A percentile compares a stretch with the other conserved stretches of the same genome.
These are phyloP conservation scores for Kalmanozyma brasiliensis DNA, from an alignment of 1,284 basidiomycete genomes.

Conservation along the genomic window DNA sequence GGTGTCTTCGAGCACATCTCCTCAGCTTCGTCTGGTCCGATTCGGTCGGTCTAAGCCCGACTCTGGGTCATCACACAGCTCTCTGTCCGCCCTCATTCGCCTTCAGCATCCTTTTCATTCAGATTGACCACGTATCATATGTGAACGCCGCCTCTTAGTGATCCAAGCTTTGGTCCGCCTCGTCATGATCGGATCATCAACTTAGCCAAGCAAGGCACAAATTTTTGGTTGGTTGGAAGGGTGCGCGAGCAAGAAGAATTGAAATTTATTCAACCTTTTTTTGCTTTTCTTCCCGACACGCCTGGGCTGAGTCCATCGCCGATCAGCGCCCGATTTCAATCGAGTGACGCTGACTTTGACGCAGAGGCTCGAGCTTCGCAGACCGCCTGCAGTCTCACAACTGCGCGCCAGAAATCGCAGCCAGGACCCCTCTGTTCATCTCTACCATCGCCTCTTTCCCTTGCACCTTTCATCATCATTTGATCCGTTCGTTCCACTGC, in stretches of 20 bases:
- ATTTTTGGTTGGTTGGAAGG: constrained; percentile 18
- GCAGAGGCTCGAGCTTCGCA: constrained; percentile 8
- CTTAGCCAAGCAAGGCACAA: constrained; percentile 16
- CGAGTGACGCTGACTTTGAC: too few relatives aligned
- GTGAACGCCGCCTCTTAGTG: too few relatives aligned
- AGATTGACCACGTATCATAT: too few relatives aligned
- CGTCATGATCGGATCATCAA: background rate
- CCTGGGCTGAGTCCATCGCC: constrained; percentile 7
- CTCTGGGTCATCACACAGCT: too few relatives aligned
- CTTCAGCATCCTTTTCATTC: too few relatives aligned
- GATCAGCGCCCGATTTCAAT: background rate
- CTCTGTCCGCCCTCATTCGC: too few relatives aligned
- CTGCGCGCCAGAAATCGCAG: constrained; percentile 20
- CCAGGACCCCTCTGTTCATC: background rate
- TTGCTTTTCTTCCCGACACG: background rate
- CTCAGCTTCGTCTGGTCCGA: too few relatives aligned
- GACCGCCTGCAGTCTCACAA: too few relatives aligned
- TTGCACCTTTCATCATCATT: background rate
- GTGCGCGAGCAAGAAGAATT: constrained; percentile 21
- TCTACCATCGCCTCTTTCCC: constrained; percentile 2
- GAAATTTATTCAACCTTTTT: constrained; percentile 10
- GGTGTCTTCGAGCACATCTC: too few relatives aligned
- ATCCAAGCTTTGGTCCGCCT: too few relatives aligned
- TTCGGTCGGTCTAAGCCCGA: too few relatives aligned
- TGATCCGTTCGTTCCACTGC: too few relatives aligned